These are phyloP conservation scores for Mycena haematopus DNA, from an alignment of 768 basidiomycete species.

Conservation along the genomic window DNA sequence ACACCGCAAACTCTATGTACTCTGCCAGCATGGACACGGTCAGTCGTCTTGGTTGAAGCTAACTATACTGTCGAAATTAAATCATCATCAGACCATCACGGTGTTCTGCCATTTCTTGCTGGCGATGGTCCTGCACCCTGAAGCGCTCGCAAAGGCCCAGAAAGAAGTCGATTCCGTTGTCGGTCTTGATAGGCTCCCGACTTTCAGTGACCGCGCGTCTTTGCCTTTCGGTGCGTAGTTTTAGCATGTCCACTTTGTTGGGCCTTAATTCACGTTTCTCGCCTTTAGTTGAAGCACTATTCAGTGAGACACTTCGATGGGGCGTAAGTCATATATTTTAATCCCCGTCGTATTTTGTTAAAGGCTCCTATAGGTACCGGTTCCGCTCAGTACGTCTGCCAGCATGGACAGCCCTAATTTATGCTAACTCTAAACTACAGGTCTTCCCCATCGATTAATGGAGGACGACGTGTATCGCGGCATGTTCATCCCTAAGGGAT, in stretches of 20 bases:
- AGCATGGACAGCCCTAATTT: not conserved
- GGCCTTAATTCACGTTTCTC: not conserved
- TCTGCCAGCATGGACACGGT: constrained; percentile 71
- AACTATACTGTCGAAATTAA: not conserved
- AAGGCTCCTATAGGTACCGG: constrained; percentile 40
- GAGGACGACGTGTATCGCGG: constrained; percentile 69
- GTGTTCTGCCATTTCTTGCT: constrained; percentile 66
- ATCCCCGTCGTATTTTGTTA: not conserved
- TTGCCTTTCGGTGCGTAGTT: constrained; percentile 58
- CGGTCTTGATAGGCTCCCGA: constrained; percentile 63
- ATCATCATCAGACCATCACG: constrained; percentile 56
- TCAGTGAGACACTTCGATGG: constrained; percentile 65
- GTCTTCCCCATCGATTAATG: constrained; percentile 68
- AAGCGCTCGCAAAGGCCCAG: constrained; percentile 62
- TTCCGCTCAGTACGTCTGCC: constrained; percentile 58
- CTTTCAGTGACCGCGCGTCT: constrained; percentile 57
- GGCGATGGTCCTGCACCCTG: constrained; percentile 69
- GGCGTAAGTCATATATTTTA: constrained; percentile 31
- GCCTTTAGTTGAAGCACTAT: constrained; percentile 53
- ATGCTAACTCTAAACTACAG: constrained; percentile 38
- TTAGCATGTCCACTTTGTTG: not conserved
- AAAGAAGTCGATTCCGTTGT: constrained; percentile 69
- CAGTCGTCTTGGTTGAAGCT: constrained; percentile 15
- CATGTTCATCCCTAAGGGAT: constrained; percentile 66
- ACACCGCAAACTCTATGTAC: constrained; percentile 89